Base-by-base conservation (phyloP, 352 stramenopile genomes). In the Phytophthora chlamydospora region DNA sequence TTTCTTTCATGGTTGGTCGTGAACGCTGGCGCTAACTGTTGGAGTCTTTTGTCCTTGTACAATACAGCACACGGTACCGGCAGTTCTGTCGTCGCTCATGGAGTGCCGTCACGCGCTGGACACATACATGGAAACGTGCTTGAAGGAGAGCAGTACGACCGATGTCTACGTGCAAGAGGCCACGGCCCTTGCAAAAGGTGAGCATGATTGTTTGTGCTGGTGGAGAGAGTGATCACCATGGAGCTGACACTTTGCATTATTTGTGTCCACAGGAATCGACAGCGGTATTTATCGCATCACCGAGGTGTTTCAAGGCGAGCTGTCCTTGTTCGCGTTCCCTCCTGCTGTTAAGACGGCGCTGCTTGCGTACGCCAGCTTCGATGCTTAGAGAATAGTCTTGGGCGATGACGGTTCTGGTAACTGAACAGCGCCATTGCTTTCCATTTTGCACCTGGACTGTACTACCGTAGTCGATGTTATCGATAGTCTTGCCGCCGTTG, bases 261-360 rank as follows among this genome's bases (percentile, higher is more conserved):
- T 58, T 4, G 29, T 49, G 19, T 62, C 17, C 40, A 46, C 40
- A 90, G 83, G 81, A 52, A 76, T 93, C 40, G 83, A 93, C 59
- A 89, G 83, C 54, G 81, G 80, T 62, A 88, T 91, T 68, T 88
- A 90, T 79, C 78, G 76, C 66, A 88, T 93, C 66, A 87, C 79
- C 4, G 63, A 83, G 35, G 71, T 84, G 52, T 93, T 91, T 62
- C 78, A 78, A 66, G 66, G 63, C 34, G 83, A 91, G 24, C 55
- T 91, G 32, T 68, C 74, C 17, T 69, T 79, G 33, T 90, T 90
- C 52, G 61, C 63, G 27, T 86, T 90, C 39, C 62, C 80, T 19
- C 49, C 75, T 0, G 59, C 41, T 13, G 76, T 90, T 16, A 85
- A 86, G 62, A 68, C 71, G 21, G 66, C 75, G 16, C 58, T 92